Evolutionary conservation across 2,329 filamentous ascomycete genomes (phyloP).

Genomic region (Trichophyton verrucosum): DNA sequence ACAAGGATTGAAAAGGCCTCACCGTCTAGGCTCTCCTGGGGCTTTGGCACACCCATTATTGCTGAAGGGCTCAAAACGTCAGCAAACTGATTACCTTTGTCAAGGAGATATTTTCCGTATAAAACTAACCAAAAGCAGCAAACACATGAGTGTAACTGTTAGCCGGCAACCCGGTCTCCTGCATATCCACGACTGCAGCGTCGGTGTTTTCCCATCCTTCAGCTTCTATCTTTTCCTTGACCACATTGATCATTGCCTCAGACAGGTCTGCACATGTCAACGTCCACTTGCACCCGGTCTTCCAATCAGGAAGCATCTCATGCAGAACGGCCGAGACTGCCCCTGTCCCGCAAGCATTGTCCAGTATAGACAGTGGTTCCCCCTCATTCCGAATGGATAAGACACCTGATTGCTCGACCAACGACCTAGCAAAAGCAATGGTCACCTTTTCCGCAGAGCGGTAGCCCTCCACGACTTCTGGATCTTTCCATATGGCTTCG

Average conservation of each 20-base stretch:
- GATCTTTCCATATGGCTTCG: slow-evolving; percentile 8
- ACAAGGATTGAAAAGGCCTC: background rate
- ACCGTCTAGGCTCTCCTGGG: slow-evolving; percentile 5
- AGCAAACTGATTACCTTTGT: background rate
- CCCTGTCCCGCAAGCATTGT: slow-evolving; percentile 8
- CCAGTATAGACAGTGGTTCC: slow-evolving; percentile 1
- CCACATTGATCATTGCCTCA: slow-evolving; percentile 7
- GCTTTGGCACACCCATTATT: slow-evolving; percentile 5
- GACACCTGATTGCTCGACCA: slow-evolving; percentile 7
- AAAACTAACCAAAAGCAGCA: slow-evolving; percentile 5
- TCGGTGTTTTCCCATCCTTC: slow-evolving; percentile 6
- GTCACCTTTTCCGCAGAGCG: slow-evolving; percentile 9
- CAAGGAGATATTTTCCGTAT: background rate
- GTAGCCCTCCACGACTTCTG: slow-evolving; percentile 6
- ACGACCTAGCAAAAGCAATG: slow-evolving; percentile 3
- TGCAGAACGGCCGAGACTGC: slow-evolving; percentile 5
- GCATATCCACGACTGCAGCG: slow-evolving; percentile 3
- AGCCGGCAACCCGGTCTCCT: background rate
- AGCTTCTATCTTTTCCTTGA: slow-evolving; percentile 3
- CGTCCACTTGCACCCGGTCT: background rate
- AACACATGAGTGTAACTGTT: slow-evolving; percentile 6
- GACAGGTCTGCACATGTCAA: slow-evolving; percentile 9
- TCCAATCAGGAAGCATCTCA: slow-evolving; percentile 6
- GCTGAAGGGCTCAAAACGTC: background rate
- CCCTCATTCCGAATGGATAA: background rate